Conservation (phyloP, 1,284 basidiomycete species). For the Austroboletus olivaceoglutinosus region DNA sequence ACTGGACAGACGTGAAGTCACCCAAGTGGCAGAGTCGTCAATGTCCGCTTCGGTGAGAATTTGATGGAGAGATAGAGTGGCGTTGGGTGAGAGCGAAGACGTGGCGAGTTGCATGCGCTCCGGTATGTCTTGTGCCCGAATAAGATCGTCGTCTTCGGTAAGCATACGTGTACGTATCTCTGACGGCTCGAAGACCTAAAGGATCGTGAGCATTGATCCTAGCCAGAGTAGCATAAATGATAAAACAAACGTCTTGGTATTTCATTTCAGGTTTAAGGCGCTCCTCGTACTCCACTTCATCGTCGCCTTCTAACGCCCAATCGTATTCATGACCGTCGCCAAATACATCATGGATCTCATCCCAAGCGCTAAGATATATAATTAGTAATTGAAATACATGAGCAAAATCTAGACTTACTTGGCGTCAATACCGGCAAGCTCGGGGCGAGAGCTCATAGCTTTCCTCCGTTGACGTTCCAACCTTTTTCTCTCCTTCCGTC, state of each 20-base stretch:
- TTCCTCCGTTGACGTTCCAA: slow-evolving; percentile 63
- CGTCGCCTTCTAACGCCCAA: slow-evolving; percentile 86
- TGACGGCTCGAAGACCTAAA: slow-evolving; percentile 94
- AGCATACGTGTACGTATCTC: slow-evolving; percentile 91
- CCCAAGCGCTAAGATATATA: slow-evolving; percentile 74
- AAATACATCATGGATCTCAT: slow-evolving; percentile 96
- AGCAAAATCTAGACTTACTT: slow-evolving; percentile 52
- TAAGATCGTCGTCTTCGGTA: slow-evolving; percentile 93
- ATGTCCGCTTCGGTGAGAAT: slow-evolving; percentile 70
- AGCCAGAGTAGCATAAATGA: slow-evolving; percentile 2
- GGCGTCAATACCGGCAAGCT: slow-evolving; percentile 83
- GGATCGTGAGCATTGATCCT: slow-evolving; percentile 10
- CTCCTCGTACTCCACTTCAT: slow-evolving; percentile 59
- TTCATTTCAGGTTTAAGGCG: slow-evolving; percentile 71
- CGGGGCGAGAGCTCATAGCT: slow-evolving; percentile 65
- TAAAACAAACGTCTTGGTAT: slow-evolving; percentile 79
- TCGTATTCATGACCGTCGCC: slow-evolving; percentile 97
- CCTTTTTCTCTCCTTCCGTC: slow-evolving; percentile 64
- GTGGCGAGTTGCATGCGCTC: slow-evolving; percentile 95
- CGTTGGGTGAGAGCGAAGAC: slow-evolving; percentile 73
- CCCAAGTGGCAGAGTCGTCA: slow-evolving; percentile 85
- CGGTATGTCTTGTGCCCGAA: slow-evolving; percentile 87
- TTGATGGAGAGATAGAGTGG: slow-evolving; percentile 67
- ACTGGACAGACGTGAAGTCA: slow-evolving; percentile 81
- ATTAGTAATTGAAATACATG: slow-evolving; percentile 15